phyloP scores from a whole-genome alignment of 2,329 filamentous ascomycete species.

The Botrytis squamosa region DNA sequence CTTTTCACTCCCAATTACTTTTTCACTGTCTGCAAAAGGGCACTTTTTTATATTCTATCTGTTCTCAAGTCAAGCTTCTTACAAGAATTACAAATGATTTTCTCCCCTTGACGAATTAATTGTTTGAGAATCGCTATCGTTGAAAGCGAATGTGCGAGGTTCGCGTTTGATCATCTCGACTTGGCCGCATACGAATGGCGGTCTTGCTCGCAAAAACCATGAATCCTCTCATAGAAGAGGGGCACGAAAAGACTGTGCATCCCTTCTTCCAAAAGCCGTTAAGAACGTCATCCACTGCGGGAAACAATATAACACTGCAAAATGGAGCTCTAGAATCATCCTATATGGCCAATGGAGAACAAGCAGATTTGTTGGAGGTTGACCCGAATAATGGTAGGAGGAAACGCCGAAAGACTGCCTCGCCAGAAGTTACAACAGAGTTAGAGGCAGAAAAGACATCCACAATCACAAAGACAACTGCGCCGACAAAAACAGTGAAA shows the following conservation, averaged over 20 bases:
- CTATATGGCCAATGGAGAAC: not conserved
- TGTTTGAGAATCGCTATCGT: not conserved
- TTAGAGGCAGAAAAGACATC: not conserved
- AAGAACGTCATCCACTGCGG: slow-evolving; percentile 27
- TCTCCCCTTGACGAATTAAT: not conserved
- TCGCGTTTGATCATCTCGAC: slow-evolving; percentile 28
- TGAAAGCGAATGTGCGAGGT: slow-evolving; percentile 31
- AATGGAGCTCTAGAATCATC: not conserved
- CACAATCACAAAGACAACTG: not conserved
- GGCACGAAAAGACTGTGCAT: slow-evolving; percentile 32
- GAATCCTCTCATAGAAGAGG: slow-evolving; percentile 35
- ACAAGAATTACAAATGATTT: not conserved
- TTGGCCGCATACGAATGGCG: slow-evolving; percentile 33
- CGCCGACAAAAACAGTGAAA: not conserved
- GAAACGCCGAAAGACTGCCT: slow-evolving; percentile 47
- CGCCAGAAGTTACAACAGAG: slow-evolving; percentile 19
- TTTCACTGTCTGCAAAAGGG: not conserved
- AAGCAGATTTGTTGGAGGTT: slow-evolving; percentile 34
- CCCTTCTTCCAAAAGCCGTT: slow-evolving; percentile 38
- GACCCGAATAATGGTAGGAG: slow-evolving; percentile 39
- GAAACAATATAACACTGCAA: not conserved
- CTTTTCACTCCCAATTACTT: not conserved
- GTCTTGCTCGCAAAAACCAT: slow-evolving; percentile 35
- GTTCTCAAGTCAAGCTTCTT: not conserved
- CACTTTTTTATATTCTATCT: not conserved